phyloP scores from a whole-genome alignment of 108 stramenopile species.

The Schizochytrium sp. region DNA sequence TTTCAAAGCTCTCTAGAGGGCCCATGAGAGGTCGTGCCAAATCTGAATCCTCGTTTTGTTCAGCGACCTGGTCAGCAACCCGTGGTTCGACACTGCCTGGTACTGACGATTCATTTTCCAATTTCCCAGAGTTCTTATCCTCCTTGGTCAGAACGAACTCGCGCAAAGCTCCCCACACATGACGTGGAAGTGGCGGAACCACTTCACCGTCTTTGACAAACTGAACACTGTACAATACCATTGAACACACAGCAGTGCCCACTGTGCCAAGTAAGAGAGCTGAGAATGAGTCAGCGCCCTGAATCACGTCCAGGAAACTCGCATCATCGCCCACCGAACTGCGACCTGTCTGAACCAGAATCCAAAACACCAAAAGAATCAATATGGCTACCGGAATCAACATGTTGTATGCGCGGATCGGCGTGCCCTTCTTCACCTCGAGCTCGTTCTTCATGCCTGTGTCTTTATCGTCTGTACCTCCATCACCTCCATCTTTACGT shows the following conservation, averaged over 20 bases:
- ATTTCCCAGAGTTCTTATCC: not conserved
- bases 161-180: not conserved
- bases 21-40: constrained; percentile 63
- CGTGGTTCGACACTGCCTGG: too few species aligned
- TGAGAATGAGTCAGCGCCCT: constrained; percentile 72
- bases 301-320: constrained; percentile 75
- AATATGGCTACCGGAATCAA: constrained; percentile 68
- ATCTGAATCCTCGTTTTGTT: not conserved
- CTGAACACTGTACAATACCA: constrained; percentile 76
- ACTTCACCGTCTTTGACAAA: constrained; percentile 69
- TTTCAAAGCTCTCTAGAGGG: constrained; percentile 69
- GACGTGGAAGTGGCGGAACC: not conserved
- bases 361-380: constrained; percentile 77
- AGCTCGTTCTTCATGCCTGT: constrained; percentile 61
- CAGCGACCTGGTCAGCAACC: too few species aligned
- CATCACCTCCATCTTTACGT: constrained; percentile 79
- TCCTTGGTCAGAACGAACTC: not conserved
- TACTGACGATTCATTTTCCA: too few species aligned
- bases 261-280: constrained; percentile 80
- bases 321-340: constrained; percentile 66
- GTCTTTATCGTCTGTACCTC: constrained; percentile 62
- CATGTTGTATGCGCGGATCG: constrained; percentile 76
- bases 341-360: constrained; percentile 77
- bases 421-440: constrained; percentile 73
- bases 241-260: constrained; percentile 71